Base-by-base conservation (phyloP, 1,139 yeast genomes). In the Nakaseomyces bracarensis region DNA sequence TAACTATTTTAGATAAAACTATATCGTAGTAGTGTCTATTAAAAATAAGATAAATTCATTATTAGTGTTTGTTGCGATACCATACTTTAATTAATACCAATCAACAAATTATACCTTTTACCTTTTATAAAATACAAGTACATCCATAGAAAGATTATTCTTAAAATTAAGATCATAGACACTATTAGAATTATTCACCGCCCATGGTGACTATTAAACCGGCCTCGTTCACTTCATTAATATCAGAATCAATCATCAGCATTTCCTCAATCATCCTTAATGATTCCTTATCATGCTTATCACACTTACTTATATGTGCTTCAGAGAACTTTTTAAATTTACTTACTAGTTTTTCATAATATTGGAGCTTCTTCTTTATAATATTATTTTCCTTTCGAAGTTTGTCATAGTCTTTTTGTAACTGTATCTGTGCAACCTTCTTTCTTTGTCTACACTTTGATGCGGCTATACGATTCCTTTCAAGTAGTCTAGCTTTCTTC, bases 401-500 rank as follows among this genome's bases (percentile, higher is more conserved):
- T 41, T 67, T 69, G 39, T 68, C 70, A 31, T 78, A 70, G 50
- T 75, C 82, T 43, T 72, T 75, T 51, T 77, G 79, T 43, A 81
- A 58, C 55, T 78, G 79, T 46, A 72, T 68, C 54, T 81, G 89
- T 0, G 84, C 81, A 42, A 78, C 75, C 51, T 81, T 82, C 64
- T 81, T 82, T 35, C 89, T 67, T 55, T 79, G 85, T 52, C 91
- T 68, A 66, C 91, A 82, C 54, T 79, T 81, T 10, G 82, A 76
- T 0, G 89, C 89, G 1, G 91, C 91, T 15, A 81, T 69, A 50
- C 86, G 65, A 53, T 81, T 81, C 52, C 89, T 64, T 56, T 80
- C 89, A 46, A 81, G 62, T 16, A 81, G 61, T 44, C 86, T 65
- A 43, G 81, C 85, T 49, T 78, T 74, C 54, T 81, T 81, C 87